Base-by-base conservation (phyloP, 768 basidiomycete species). In the Gloeostereum incarnatum region DNA sequence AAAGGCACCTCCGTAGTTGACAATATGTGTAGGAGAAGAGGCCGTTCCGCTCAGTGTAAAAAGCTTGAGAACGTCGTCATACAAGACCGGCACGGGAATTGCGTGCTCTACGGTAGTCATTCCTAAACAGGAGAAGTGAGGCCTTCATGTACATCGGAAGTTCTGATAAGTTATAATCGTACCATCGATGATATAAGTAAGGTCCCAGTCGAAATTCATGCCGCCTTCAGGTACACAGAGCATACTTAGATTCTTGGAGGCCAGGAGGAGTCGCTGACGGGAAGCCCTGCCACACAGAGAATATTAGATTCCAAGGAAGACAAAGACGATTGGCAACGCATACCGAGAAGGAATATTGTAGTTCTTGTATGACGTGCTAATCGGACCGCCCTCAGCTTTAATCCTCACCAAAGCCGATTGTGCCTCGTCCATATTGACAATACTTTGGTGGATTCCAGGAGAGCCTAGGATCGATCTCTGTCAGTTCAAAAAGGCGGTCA, bases 121-220 rank as follows among this genome's bases (percentile, higher is more conserved):
- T 13, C 81, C 81, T 82, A 36, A 31, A 10, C 6, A 14, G 24
- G 27, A 19, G 13, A 14, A 34, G 33, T 19, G 33, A 34, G 21
- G 31, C 13, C 27, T 18, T 10, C 35, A 23, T 13, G 32, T 2
- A 11, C 5, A 6, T 14, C 29, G 22, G 34, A 35, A 31, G 41
- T 42, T 14, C 9, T 17, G 33, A 23, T n/a, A 16, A 24, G 24
- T 5, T 22, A 24, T 25, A 16, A 14, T 42, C 60, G 42, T 42
- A 76, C 82, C 83, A 48, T 86, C 83, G n/a, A 82, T 58, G 39
- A 85, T 82, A 46, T 84, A 86, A 0, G 83, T 82, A 46, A 75
- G 55, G 47, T 85, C 81, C 83, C 83, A 86, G 48, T 86, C 82
- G 20, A 66, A 75, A 49, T 81, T 82, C 81, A 83, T 82, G 6